Evolutionary conservation across 352 stramenopile species (phyloP).

Genomic region (Phytophthora syringae): DNA sequence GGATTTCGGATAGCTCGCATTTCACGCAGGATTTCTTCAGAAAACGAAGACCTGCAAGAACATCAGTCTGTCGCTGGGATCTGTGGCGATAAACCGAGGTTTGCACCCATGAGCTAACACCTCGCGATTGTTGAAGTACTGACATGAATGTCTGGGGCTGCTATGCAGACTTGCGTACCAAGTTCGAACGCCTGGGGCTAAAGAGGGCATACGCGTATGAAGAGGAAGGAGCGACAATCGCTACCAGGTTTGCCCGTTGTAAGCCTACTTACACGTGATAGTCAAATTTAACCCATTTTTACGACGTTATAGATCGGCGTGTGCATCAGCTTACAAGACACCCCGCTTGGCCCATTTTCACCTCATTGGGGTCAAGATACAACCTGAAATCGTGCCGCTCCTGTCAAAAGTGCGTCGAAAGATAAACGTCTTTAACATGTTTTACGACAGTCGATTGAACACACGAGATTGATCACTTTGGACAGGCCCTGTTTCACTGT

Average conservation of each 20-base stretch:
- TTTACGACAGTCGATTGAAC: neutral
- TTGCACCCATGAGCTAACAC: neutral
- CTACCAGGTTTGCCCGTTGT: conserved; percentile 38
- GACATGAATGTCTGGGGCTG: neutral
- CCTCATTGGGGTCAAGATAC: conserved; percentile 43
- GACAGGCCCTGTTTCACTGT: conserved; percentile 42
- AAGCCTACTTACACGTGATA: neutral
- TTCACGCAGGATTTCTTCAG: conserved; percentile 60
- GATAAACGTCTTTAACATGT: neutral
- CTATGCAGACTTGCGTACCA: conserved; percentile 56
- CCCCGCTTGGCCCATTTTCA: conserved; percentile 41
- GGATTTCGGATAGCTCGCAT: conserved; percentile 36
- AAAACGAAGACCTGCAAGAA: conserved; percentile 39
- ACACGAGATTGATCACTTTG: neutral
- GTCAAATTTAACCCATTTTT: neutral
- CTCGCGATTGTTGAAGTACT: too few species aligned
- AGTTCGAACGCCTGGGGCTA: conserved; percentile 66
- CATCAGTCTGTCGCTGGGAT: conserved; percentile 60
- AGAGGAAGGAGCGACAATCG: conserved; percentile 36
- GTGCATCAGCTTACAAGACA: conserved; percentile 38
- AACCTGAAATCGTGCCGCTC: conserved; percentile 18
- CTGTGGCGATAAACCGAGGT: conserved; percentile 59
- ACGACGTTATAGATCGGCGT: conserved; percentile 26
- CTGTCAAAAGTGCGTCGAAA: conserved; percentile 38
- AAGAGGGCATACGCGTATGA: conserved; percentile 51